These are phyloP conservation scores for Serendipita indica DNA, from an alignment of 768 basidiomycete genomes.

Conservation along the genomic window DNA sequence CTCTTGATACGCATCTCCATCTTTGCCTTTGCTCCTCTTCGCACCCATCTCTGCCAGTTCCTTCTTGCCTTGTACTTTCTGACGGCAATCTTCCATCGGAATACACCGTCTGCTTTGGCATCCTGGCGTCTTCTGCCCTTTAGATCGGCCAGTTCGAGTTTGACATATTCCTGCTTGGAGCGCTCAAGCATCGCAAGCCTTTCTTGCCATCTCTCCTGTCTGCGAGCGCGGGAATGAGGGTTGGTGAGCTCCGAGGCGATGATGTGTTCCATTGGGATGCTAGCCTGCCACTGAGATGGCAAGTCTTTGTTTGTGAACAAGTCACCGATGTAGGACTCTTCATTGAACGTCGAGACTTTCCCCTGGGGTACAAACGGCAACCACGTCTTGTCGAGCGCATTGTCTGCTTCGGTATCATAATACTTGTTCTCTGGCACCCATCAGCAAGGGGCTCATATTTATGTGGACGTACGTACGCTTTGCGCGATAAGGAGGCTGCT, in stretches of 20 bases:
- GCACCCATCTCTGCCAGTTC: not conserved
- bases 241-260: slow-evolving; percentile 60
- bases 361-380: slow-evolving; percentile 33
- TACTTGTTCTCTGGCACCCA: slow-evolving; percentile 17
- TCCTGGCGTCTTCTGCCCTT: not conserved
- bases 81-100: not conserved
- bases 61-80: slow-evolving; percentile 1
- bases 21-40: not conserved
- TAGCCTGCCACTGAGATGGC: slow-evolving; percentile 32
- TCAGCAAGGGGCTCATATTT: not conserved
- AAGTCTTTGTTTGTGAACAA: slow-evolving; percentile 24
- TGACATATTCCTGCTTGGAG: not conserved
- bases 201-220: slow-evolving; percentile 59
- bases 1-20: not conserved
- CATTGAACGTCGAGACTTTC: slow-evolving; percentile 32
- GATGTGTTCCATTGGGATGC: slow-evolving; percentile 49
- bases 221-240: slow-evolving; percentile 71
- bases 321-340: slow-evolving; percentile 42
- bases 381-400: slow-evolving; percentile 58
- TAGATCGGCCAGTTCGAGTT: not conserved
- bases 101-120: not conserved
- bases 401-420: slow-evolving; percentile 52
- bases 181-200: slow-evolving; percentile 23
- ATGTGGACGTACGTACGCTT: slow-evolving; percentile 8
- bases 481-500: not conserved